Conservation (phyloP, 345 rosid species). For the Linum trigynum region DNA sequence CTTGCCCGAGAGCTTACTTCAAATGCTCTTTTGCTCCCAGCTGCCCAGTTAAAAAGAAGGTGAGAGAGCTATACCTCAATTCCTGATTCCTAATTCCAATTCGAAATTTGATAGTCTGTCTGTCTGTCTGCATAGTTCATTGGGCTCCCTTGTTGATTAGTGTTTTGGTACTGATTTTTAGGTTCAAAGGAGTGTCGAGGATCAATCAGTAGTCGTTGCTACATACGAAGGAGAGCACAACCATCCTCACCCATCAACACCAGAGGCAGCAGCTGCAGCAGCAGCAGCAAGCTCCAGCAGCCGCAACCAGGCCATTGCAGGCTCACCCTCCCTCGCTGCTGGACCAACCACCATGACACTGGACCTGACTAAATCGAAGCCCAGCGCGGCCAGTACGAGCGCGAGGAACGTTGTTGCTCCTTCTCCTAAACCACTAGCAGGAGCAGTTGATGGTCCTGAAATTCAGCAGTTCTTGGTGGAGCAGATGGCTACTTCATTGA, state of each 20-base stretch:
- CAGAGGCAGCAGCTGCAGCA: slow-evolving; percentile 37
- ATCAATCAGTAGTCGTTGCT: slow-evolving; percentile 76
- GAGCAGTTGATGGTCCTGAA: slow-evolving; percentile 52
- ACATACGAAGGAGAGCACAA: slow-evolving; percentile 98
- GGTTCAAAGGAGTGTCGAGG: slow-evolving; percentile 93
- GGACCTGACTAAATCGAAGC: slow-evolving; percentile 42
- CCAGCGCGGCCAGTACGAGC: slow-evolving; percentile 2
- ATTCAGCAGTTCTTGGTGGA: slow-evolving; percentile 64
- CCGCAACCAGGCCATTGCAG: slow-evolving; percentile 28
- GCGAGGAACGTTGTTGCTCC: background rate
- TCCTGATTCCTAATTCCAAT: background rate
- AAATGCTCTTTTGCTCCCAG: slow-evolving; percentile 92
- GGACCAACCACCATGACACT: slow-evolving; percentile 39
- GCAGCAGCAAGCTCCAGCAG: slow-evolving; percentile 37
- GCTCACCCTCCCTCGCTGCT: slow-evolving; percentile 33
- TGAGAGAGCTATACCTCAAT: background rate
- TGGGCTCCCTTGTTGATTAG: background rate
- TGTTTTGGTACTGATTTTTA: slow-evolving; percentile 17
- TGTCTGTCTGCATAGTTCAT: background rate
- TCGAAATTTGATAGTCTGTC: background rate
- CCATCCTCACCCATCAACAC: slow-evolving; percentile 64
- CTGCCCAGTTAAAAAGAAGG: slow-evolving; percentile 98
- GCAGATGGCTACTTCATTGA: slow-evolving; percentile 89
- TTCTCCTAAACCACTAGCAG: slow-evolving; percentile 19
- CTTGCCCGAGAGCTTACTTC: slow-evolving; percentile 97